Base-by-base conservation (phyloP, 306 rosid genomes). In the Acacia melanoxylon region DNA sequence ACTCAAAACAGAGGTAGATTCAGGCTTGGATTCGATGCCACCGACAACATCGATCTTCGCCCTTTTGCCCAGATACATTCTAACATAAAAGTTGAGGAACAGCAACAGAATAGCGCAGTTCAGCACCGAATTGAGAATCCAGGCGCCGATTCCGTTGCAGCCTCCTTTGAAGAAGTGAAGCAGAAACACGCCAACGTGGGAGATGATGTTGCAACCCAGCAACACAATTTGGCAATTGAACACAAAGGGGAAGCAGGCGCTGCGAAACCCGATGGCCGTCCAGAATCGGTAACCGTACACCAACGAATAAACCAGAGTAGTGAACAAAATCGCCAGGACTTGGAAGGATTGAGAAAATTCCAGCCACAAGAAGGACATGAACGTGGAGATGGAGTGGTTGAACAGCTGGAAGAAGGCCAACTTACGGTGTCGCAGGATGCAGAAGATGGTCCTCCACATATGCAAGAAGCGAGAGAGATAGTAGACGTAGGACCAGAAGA, bases 281-380 rank as follows among this genome's bases (percentile, higher is more conserved):
- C 98, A 93, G 82, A 95, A 89, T 19, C 97, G 45, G 78, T 91
- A 88, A 0, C 93, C 97, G 68, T 93, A 91, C 1, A 90, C 89
- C 5, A 91, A 84, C 0, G 92, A 80, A 66, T 90, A 89, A 1
- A 88, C 90, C 20, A 91, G 61, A 40, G 99, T 85, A 8, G 94
- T 87, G 40, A 90, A 86, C 2, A 95, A 83, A 24, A 95, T 95
- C 4, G 99, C 97, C 0, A 93, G 85, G 1, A 95, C 97, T 56
- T 95, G 99, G 6, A 95, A 89, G 2, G 98, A 93, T 59, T 92
- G 97, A 5, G 99, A 95, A 78, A 88, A 95, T 29, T 95, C 99
- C 1, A 95, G 85, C 99, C 99, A 95, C 20, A 90, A 15, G 54
- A 95, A 95, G 0, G 98, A 86, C 75, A 81, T 86, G 71, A 85